phyloP scores from a whole-genome alignment of 1,139 yeast genomes.

The Arxiozyma slooffiae region DNA sequence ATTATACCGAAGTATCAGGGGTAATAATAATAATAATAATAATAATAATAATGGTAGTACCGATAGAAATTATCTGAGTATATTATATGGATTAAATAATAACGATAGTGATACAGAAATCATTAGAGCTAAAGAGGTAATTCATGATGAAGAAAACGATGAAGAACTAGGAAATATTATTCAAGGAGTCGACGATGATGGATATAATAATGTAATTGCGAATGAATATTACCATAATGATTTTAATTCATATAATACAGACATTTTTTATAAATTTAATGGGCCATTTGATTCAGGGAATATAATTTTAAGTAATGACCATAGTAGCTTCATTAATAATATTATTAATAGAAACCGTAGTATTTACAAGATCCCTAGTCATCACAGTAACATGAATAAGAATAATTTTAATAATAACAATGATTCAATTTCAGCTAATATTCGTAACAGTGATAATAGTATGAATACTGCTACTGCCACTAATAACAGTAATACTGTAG shows the following conservation, averaged over 20 bases:
- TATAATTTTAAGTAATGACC: not conserved
- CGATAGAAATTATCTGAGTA: not conserved
- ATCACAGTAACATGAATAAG: no score
- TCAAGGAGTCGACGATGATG: not conserved
- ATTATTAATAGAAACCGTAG: not conserved
- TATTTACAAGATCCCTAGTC: no score
- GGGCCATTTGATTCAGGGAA: slow-evolving; percentile 1
- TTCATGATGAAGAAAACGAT: slow-evolving; percentile 2
- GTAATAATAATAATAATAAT: not conserved
- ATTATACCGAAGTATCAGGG: no score
- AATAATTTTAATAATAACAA: no score
- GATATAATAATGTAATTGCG: not conserved
- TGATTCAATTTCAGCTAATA: no score
- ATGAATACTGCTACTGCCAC: not conserved
- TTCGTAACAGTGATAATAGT: not conserved
- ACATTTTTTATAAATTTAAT: slow-evolving; percentile 2
- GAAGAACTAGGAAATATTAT: not conserved
- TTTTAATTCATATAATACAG: slow-evolving; percentile 1
- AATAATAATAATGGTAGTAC: no score
- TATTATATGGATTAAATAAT: not conserved
- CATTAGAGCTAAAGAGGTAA: not conserved
- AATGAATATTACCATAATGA: slow-evolving; percentile 2
- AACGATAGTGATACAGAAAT: slow-evolving; percentile 2
- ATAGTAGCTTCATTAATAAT: not conserved
- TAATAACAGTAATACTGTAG: not conserved